Evolutionary conservation across 2,329 filamentous ascomycete genomes (phyloP).

Genomic region (Fusarium piperis): DNA sequence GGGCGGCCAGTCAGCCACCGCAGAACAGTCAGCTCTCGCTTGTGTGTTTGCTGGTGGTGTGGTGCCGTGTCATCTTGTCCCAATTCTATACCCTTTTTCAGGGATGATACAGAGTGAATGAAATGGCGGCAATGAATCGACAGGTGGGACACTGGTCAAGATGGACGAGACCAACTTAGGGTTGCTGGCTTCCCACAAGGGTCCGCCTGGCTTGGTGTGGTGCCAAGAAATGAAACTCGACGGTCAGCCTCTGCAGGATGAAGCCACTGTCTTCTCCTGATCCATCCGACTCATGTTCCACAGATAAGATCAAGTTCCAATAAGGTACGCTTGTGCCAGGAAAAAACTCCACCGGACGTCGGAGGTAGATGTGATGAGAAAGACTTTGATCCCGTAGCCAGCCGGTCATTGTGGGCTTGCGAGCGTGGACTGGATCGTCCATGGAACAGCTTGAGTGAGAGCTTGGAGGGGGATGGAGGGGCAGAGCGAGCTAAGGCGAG

Average conservation of each 20-base stretch:
- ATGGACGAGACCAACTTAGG: conserved; percentile 1
- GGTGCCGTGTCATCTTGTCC: conserved; percentile 10
- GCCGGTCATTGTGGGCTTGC: conserved; percentile 30
- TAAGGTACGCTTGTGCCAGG: not conserved
- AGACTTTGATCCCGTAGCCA: conserved; percentile 31
- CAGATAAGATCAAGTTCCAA: conserved; percentile 29
- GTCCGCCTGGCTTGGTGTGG: conserved; percentile 1
- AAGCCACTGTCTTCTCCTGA: conserved; percentile 30
- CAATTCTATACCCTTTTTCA: conserved; percentile 20
- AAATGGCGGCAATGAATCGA: conserved; percentile 27
- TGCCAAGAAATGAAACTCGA: conserved; percentile 23
- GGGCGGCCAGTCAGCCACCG: conserved; percentile 6
- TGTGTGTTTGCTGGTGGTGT: conserved; percentile 16
- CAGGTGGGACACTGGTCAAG: conserved; percentile 28
- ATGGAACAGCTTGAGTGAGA: conserved; percentile 19
- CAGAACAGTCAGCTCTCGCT: conserved; percentile 9
- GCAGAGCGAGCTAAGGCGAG: conserved; percentile 18
- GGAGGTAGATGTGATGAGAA: conserved; percentile 28
- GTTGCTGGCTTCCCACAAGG: conserved; percentile 12
- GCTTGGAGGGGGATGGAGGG: conserved; percentile 31
- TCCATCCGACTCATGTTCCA: conserved; percentile 29
- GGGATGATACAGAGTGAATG: conserved; percentile 10
- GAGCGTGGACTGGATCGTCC: conserved; percentile 14
- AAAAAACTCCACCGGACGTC: conserved; percentile 34
- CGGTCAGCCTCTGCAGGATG: conserved; percentile 13